phyloP scores from a whole-genome alignment of 805 yeast species.

The Ogataea siamensis region DNA sequence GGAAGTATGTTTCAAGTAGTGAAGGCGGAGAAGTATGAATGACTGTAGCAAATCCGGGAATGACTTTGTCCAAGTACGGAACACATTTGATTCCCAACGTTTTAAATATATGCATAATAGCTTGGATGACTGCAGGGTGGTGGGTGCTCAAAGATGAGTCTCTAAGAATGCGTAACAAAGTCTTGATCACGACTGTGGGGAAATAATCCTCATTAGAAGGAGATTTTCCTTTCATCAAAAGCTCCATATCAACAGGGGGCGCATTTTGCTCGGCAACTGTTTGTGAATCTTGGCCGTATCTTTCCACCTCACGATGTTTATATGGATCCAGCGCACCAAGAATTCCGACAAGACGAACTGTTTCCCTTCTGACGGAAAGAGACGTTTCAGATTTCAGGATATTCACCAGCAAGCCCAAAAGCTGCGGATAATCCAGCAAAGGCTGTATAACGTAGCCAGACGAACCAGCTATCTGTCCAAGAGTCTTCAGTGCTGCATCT shows the following conservation, averaged over 20 bases:
- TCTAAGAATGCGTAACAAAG: constrained; percentile 76
- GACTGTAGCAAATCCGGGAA: constrained; percentile 83
- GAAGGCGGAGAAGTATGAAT: constrained; percentile 79
- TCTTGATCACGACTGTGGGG: constrained; percentile 90
- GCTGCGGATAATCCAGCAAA: constrained; percentile 83
- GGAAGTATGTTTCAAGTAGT: constrained; percentile 83
- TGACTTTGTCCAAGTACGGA: constrained; percentile 80
- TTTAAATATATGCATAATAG: constrained; percentile 87
- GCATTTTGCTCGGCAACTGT: constrained; percentile 71
- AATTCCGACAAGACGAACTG: constrained; percentile 86
- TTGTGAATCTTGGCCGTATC: constrained; percentile 37
- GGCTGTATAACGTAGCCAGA: constrained; percentile 97
- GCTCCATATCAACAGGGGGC: constrained; percentile 85
- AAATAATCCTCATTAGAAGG: constrained; percentile 92
- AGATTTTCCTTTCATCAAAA: constrained; percentile 90
- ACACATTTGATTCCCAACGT: constrained; percentile 87
- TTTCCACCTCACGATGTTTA: constrained; percentile 88
- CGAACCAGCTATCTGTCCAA: constrained; percentile 86
- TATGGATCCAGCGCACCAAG: constrained; percentile 97
- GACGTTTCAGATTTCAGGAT: constrained; percentile 81
- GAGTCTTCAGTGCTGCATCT: constrained; percentile 82
- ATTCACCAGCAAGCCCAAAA: constrained; percentile 75
- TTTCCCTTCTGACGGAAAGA: constrained; percentile 73
- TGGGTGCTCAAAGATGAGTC: constrained; percentile 84
- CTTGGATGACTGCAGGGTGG: constrained; percentile 91